A percentile compares a stretch with the other conserved stretches of the same genome.
Evolutionary conservation across 306 rosid genomes (phyloP).

Genomic region (Trifolium pratense): DNA sequence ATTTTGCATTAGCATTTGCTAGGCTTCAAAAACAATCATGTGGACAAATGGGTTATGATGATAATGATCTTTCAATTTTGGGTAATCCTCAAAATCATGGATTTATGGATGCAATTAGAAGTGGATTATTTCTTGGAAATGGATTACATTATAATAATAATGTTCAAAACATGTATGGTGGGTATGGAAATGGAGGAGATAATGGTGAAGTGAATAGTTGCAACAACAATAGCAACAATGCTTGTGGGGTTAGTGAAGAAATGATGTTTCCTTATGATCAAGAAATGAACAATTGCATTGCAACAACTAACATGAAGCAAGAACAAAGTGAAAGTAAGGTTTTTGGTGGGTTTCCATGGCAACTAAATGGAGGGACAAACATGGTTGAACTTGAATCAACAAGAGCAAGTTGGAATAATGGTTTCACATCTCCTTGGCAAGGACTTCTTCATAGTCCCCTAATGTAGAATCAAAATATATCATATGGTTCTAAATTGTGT

Average conservation of each 20-base stretch:
- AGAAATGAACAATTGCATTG: conserved; percentile 48
- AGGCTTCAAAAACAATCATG: conserved; percentile 66
- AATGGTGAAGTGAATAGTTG: conserved; percentile 56
- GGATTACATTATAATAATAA: conserved; percentile 47
- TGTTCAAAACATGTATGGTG: conserved; percentile 55
- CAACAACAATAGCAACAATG: conserved; percentile 8
- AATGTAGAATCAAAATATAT: conserved; percentile 48
- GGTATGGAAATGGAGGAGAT: conserved; percentile 60
- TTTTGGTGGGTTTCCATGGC: conserved; percentile 83
- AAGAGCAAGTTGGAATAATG: conserved; percentile 79
- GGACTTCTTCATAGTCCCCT: conserved; percentile 84
- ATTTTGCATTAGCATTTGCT: conserved; percentile 76
- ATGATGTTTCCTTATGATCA: conserved; percentile 52
- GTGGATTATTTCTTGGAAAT: conserved; percentile 61
- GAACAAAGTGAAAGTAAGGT: conserved; percentile 54
- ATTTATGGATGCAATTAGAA: conserved; percentile 61
- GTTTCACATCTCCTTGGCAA: conserved; percentile 69
- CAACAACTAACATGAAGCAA: conserved; percentile 56
- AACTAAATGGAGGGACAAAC: conserved; percentile 54
- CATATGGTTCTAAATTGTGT: neutral
- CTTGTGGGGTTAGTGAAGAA: conserved; percentile 24
- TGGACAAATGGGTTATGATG: conserved; percentile 61
- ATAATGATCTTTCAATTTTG: conserved; percentile 53
- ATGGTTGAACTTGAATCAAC: conserved; percentile 62
- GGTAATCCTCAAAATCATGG: conserved; percentile 51